Evolutionary conservation across 495 filamentous ascomycete genomes (phyloP), one percentile per base, ranked within the genome.

Genomic region (Lophiotrema nucula): DNA sequence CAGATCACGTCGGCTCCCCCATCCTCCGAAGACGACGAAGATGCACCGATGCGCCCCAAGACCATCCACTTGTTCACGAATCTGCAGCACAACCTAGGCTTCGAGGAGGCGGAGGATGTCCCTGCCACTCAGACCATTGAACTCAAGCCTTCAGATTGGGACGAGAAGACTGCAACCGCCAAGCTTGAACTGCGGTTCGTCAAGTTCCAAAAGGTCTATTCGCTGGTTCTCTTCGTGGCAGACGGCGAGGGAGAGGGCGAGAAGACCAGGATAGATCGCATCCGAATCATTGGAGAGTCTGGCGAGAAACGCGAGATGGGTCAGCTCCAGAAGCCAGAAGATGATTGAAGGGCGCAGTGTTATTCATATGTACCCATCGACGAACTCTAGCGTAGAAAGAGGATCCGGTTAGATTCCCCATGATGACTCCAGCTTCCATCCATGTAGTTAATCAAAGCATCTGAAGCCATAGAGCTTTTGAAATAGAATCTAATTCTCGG

Each of bases 181-280:
- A 90, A 83, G 67, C 75, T 97, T 18, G 76, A 85, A 31, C 73
- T 96, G 61, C 88, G 92, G 12, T 97, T 91, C 69, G 95, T 97
- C 72, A 97, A 96, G 75, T 98, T 97, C 77, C 93, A 98, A 75
- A 95, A 88, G 57, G 84, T 96, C 31, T 85, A 81, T 53, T 90
- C 84, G 51, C 69, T 98, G 65, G 89, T 95, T 6, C 56, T 97
- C 2, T 97, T 96, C 74, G 85, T 97, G 45, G 87, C 87, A 50
- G 85, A 96, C 70, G 92, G 89, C 2, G 93, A 96, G 39, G 87
- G 88, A 12, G 83, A 88, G 24, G 77, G 87, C 38, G 92, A 97
- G 62, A 95, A 90, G 80, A 81, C 90, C 52, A 83, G 92, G 37
- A 68, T 98, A 21, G 93, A 98, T 70, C 77, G 93, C 37, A 67